phyloP scores from a whole-genome alignment of 106 monocot species.

The Allium sativum region DNA sequence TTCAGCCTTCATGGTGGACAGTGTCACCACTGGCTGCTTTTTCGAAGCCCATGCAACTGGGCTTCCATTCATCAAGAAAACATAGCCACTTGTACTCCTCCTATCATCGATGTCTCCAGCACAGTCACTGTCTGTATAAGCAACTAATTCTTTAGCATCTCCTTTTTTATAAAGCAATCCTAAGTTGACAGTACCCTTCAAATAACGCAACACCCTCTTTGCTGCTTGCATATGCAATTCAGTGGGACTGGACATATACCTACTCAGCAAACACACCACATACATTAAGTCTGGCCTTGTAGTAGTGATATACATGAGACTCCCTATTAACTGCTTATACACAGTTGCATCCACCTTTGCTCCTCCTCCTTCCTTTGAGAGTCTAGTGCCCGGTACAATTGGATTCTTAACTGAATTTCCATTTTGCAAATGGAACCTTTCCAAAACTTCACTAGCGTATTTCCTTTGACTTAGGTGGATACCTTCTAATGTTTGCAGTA shows the following conservation, averaged over 20 bases:
- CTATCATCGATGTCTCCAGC: too few relatives aligned
- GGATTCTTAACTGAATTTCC: neutral
- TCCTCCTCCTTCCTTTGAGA: constrained; percentile 1
- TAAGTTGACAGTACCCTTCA: too few relatives aligned
- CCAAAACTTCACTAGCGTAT: neutral
- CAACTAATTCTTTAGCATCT: neutral
- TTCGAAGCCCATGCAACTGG: neutral
- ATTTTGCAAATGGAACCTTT: neutral
- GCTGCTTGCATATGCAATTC: neutral
- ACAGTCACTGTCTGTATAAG: too few relatives aligned
- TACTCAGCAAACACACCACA: too few relatives aligned
- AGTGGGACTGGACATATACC: neutral
- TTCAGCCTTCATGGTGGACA: neutral
- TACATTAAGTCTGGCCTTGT: neutral
- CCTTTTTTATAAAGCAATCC: neutral
- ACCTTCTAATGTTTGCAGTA: neutral
- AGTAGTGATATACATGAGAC: neutral
- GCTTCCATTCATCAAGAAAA: neutral
- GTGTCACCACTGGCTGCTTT: too few relatives aligned
- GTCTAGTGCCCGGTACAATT: too few relatives aligned
- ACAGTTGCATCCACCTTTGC: neutral
- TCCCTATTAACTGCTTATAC: constrained; percentile 1
- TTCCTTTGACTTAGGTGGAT: neutral
- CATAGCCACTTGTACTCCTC: too few relatives aligned
- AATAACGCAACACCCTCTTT: too few relatives aligned